phyloP scores from a whole-genome alignment of 768 basidiomycete species.

The Guyanaporus albipodus region DNA sequence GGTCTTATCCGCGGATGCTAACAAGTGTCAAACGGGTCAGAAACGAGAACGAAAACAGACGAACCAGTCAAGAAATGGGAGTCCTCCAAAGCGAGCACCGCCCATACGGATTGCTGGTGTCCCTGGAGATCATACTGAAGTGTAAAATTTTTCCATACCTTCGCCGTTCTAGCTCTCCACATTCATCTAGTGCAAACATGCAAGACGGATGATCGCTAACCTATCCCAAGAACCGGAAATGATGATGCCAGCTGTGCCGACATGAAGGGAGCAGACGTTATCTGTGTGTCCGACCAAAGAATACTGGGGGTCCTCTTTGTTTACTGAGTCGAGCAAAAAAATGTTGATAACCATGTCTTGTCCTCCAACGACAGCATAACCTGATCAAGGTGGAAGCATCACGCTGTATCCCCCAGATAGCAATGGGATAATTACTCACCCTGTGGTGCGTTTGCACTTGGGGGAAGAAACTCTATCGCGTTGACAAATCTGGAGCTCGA shows the following conservation, averaged over 20 bases:
- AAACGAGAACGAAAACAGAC: conserved; percentile 12
- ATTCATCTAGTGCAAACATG: not conserved
- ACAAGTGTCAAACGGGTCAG: conserved; percentile 5
- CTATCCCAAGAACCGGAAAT: conserved; percentile 98
- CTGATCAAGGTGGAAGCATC: conserved; percentile 37
- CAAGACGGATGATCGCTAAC: conserved; percentile 41
- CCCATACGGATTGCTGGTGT: conserved; percentile 93
- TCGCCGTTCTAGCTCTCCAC: conserved; percentile 66
- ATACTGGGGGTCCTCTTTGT: conserved; percentile 71
- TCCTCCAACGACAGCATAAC: conserved; percentile 82
- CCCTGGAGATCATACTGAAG: conserved; percentile 71
- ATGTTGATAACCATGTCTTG: conserved; percentile 87
- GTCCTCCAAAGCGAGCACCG: conserved; percentile 75
- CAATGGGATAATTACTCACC: conserved; percentile 40
- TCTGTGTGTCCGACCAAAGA: conserved; percentile 84
- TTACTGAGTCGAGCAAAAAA: conserved; percentile 55
- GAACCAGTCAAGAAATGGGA: conserved; percentile 79
- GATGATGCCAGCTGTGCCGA: conserved; percentile 65
- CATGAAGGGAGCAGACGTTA: conserved; percentile 85
- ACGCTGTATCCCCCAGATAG: not conserved
- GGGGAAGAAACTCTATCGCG: conserved; percentile 72
- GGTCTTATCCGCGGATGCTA: conserved; percentile 92
- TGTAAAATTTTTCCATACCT: conserved; percentile 85
- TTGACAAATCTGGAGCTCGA: conserved; percentile 78
- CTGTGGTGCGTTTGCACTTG: conserved; percentile 63